These are phyloP conservation scores for Pichia ethanolica DNA, from an alignment of 805 yeast genomes.

Conservation along the genomic window DNA sequence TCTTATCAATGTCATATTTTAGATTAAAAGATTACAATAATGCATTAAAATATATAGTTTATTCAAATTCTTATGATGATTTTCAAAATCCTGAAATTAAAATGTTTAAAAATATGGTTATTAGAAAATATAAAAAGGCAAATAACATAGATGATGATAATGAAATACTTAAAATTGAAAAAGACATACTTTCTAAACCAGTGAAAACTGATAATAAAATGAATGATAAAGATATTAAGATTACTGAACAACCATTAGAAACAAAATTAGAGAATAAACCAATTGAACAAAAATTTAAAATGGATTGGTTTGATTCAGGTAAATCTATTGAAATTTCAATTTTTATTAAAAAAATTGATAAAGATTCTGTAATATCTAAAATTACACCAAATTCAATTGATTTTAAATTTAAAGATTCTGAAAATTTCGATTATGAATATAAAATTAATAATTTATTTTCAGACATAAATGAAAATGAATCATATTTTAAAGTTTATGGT, in stretches of 20 bases:
- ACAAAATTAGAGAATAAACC: neutral
- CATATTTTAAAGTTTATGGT: slow-evolving; percentile 46
- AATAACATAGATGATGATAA: slow-evolving; percentile 24
- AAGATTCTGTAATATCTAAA: slow-evolving; percentile 37
- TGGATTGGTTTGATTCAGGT: slow-evolving; percentile 71
- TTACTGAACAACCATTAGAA: too few relatives aligned
- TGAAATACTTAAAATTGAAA: slow-evolving; percentile 1
- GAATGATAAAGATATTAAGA: neutral
- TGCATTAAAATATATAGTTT: slow-evolving; percentile 36
- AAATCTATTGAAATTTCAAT: slow-evolving; percentile 55
- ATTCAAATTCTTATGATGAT: slow-evolving; percentile 36
- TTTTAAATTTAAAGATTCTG: slow-evolving; percentile 41
- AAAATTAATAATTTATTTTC: slow-evolving; percentile 46
- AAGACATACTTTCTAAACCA: neutral
- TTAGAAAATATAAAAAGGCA: slow-evolving; percentile 26
- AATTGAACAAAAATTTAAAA: slow-evolving; percentile 31
- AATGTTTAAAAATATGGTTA: slow-evolving; percentile 40
- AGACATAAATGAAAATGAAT: slow-evolving; percentile 39
- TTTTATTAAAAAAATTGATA: slow-evolving; percentile 59
- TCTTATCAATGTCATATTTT: slow-evolving; percentile 42
- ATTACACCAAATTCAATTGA: slow-evolving; percentile 31
- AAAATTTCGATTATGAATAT: slow-evolving; percentile 45
- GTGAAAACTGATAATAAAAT: neutral
- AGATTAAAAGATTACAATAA: slow-evolving; percentile 33
- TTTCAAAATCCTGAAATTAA: slow-evolving; percentile 36